A percentile compares a stretch with the other conserved stretches of the same genome.
Conservation (phyloP, 2,329 filamentous ascomycete species). For the Colletotrichum falcatum region DNA sequence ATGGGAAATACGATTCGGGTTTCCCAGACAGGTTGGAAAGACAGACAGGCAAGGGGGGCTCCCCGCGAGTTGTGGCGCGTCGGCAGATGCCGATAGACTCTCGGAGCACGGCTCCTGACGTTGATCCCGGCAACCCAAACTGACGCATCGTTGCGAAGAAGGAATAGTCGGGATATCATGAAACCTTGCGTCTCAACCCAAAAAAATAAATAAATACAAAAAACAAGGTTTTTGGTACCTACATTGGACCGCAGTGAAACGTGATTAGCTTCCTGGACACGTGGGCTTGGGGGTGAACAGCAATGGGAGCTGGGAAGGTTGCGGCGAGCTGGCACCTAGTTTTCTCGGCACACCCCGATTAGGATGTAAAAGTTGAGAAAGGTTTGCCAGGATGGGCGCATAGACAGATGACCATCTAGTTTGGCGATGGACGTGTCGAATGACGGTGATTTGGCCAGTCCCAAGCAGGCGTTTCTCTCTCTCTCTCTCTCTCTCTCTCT, state of each 20-base stretch:
- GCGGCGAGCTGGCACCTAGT: background rate
- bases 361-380: background rate
- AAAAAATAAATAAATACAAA: background rate
- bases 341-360: background rate
- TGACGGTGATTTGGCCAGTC: background rate
- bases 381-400: no score
- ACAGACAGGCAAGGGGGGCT: background rate
- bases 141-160: background rate
- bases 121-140: background rate
- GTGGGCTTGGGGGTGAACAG: background rate
- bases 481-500: no score
- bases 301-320: background rate
- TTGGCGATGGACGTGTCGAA: background rate
- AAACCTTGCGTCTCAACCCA: background rate
- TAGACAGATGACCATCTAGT: background rate
- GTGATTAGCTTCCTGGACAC: background rate
- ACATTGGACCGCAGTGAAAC: background rate
- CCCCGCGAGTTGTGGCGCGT: background rate
- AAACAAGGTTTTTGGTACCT: background rate
- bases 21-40: background rate
- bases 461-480: background rate
- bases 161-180: background rate
- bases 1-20: rapidly evolving
- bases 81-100: background rate
- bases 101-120: background rate